Conservation (phyloP, 176 grass and related monocot genomes). For the Bothriochloa decipiens region DNA sequence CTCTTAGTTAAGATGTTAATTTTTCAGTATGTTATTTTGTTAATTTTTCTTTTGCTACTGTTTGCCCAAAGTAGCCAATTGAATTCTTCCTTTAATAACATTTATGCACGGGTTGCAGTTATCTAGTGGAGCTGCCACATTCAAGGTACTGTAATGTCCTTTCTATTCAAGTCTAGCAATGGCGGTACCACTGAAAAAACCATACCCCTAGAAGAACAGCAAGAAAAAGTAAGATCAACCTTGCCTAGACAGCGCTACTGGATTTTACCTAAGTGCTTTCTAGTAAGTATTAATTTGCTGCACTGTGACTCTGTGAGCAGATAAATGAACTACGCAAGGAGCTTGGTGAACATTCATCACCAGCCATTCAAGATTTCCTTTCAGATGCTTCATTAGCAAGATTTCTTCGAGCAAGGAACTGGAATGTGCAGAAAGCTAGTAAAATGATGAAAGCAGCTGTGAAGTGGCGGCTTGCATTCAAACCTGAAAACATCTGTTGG, state of each 20-base stretch:
- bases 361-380: constrained; percentile 55
- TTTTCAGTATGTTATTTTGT: background rate
- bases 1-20: background rate
- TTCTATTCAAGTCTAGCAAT: constrained; percentile 55
- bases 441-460: constrained; percentile 73
- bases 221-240: constrained; percentile 44
- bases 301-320: constrained; percentile 39
- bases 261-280: background rate
- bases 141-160: constrained; percentile 51
- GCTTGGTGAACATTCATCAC: constrained; percentile 39
- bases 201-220: constrained; percentile 51
- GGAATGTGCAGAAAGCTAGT: constrained; percentile 70
- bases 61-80: background rate
- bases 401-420: constrained; percentile 72
- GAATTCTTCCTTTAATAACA: background rate
- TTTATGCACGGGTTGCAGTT: constrained; percentile 20
- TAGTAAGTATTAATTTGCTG: constrained; percentile 5
- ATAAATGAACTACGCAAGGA: constrained; percentile 70
- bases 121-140: background rate
- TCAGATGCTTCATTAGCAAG: constrained; percentile 56
- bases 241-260: background rate
- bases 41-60: background rate
- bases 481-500: constrained; percentile 69
- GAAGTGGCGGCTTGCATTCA: constrained; percentile 71
- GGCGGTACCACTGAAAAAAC: constrained; percentile 41